phyloP scores from a whole-genome alignment of 2,329 filamentous ascomycete genomes.

The Penicillium crustosum region DNA sequence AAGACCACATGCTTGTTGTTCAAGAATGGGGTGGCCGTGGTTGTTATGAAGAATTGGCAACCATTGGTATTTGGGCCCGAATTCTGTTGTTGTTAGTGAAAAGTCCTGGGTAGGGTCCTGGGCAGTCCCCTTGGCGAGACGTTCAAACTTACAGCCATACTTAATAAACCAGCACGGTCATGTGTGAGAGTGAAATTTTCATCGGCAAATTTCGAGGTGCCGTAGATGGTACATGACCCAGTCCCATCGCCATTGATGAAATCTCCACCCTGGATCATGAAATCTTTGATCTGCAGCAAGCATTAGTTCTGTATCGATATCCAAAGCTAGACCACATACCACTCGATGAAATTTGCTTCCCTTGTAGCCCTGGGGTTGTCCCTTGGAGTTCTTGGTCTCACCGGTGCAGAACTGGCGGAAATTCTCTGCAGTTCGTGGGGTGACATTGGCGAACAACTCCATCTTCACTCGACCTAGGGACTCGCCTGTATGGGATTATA shows the following conservation, averaged over 20 bases:
- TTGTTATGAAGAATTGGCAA: constrained; percentile 97
- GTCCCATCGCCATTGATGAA: constrained; percentile 93
- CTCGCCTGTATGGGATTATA: constrained; percentile 61
- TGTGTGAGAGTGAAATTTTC: constrained; percentile 86
- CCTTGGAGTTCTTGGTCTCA: constrained; percentile 75
- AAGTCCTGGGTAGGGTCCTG: too few relatives aligned
- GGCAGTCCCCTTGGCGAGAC: not conserved
- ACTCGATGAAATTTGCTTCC: constrained; percentile 92
- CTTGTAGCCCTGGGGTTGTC: constrained; percentile 88
- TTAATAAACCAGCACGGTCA: constrained; percentile 74
- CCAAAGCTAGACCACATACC: constrained; percentile 53
- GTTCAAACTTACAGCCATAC: constrained; percentile 75
- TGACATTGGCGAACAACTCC: constrained; percentile 81
- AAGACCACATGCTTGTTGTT: constrained; percentile 96
- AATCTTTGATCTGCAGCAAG: constrained; percentile 73
- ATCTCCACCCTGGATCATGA: constrained; percentile 97
- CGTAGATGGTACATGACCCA: constrained; percentile 85
- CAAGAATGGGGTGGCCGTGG: constrained; percentile 79
- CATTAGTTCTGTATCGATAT: not conserved
- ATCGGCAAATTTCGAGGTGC: constrained; percentile 78
- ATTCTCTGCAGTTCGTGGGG: constrained; percentile 90
- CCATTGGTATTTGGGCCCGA: constrained; percentile 91
- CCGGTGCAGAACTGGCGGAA: constrained; percentile 97
- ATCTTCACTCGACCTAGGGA: constrained; percentile 84
- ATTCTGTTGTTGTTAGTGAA: constrained; percentile 58